Evolutionary conservation across 495 filamentous ascomycete species (phyloP), one percentile per base, ranked within the genome.

Genomic region (Penicillium robsamsonii): DNA sequence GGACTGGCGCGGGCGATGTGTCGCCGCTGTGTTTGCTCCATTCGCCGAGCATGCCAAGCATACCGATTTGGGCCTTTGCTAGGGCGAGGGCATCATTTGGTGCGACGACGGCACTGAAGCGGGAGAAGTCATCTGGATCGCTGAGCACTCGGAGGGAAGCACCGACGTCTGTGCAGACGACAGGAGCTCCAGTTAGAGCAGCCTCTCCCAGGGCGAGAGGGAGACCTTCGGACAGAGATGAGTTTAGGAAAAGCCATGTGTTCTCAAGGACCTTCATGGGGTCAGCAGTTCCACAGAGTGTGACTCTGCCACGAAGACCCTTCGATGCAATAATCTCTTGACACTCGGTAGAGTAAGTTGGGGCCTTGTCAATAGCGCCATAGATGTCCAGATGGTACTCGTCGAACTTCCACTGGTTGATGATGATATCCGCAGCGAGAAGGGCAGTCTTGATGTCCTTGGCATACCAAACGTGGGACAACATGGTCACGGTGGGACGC

Each of bases 191-290:
- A 3, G 84, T 85, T 27, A 85, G 65, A 25, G 84, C 84, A 18
- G 84, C 84, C 66, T 87, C 84, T 13, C 83, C 84, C 4, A 87
- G 73, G n/a, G 84, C 84, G 11, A 87, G 71, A 0, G 84, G 84
- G 0, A 87, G 78, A 57, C 84, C 84, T 66, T 87, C 84, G 6
- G 84, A 86, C 3, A 87, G 73, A 5, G 84, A 87, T 0, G 84
- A 87, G 68, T 87, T 87, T 35, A 87, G 73, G 71, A 87, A 87
- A 7, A 86, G 75, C 84, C 84, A 87, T 40, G 81, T 82, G 48
- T 82, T 80, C 40, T 82, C 70, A 3, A 87, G 76, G 7, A 85
- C 84, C 47, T 76, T 77, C 58, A 77, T 75, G 0, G 82, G 80
- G 46, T 84, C 80, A 12, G 76, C 73, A n/a, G 78, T 82, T 17